Base-by-base conservation (phyloP, 1,284 basidiomycete genomes). In the Bondarzewia mesenterica region DNA sequence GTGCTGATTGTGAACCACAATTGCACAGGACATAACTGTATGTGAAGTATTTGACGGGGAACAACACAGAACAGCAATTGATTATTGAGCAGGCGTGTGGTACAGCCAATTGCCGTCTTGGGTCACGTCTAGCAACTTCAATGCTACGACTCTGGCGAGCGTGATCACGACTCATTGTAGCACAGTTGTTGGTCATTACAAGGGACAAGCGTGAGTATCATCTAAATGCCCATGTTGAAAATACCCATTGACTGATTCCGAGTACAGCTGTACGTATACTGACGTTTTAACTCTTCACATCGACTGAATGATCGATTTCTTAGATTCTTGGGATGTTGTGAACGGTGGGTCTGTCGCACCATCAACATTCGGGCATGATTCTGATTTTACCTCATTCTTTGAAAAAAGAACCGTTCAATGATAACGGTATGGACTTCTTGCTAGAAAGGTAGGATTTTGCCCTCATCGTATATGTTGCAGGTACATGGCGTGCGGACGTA, bases 381-480 rank as follows among this genome's bases (percentile, higher is more conserved):
- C 16, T 37, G 5, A 29, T 7, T 7, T 40, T 5, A 29, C 22
- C 35, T 20, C 20, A 36, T 37, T 18, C 3, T 16, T 26, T 15
- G 49, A n/a, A n/a, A n/a, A n/a, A n/a, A 64, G 66, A 82, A 55
- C 72, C 76, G 2, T 73, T 81, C 62, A 78, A 79, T 54, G 78
- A 81, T 20, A 73, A 80, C 54, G 78, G 29, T 32, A 32, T 32
- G 29, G n/a, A n/a, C n/a, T n/a, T n/a, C n/a, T n/a, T n/a, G n/a
- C n/a, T n/a, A n/a, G n/a, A n/a, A n/a, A n/a, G n/a, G n/a, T n/a
- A n/a, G n/a, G n/a, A n/a, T n/a, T n/a, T n/a, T n/a, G n/a, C n/a
- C n/a, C n/a, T n/a, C n/a, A n/a, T n/a, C n/a, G n/a, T n/a, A 32
- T 32, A 7, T 32, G 29, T 12, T 32, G n/a, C n/a, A 32, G 29